Base-by-base conservation (phyloP, 1,284 basidiomycete species). In the Heterobasidion occidentale region DNA sequence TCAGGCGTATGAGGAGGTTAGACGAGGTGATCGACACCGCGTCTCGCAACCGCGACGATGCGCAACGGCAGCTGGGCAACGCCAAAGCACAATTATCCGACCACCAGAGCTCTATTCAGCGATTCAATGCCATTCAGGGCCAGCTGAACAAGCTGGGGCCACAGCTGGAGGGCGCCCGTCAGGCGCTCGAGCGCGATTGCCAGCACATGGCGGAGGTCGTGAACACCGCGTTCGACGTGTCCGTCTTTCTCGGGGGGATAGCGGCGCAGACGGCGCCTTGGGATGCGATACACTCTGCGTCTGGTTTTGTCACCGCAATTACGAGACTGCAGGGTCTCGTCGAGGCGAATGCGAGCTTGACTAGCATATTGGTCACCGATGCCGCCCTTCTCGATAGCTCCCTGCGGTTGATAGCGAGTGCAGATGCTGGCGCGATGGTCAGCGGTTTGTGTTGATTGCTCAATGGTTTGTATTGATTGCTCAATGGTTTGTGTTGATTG, bases 321-420 rank as follows among this genome's bases (percentile, higher is more conserved):
- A 47, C 46, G 36, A 48, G 47, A 14, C 53, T 55, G 14, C 53
- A 55, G 36, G 45, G 45, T n/a, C 14, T 55, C 12, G 34, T 55
- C 20, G 53, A 55, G n/a, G 19, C 46, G 7, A 36, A 55, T 12
- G 36, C 34, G 17, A 33, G 19, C 14, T 47, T 55, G 33, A 55
- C 53, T 20, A 46, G 53, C 11, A 35, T 38, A 17, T 55, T 55
- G n/a, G n/a, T 55, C 36, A 55, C 46, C 35, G 46, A 46, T 36
- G 34, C 53, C n/a, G 27, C 27, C 12, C 35, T 55, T 46, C 19
- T 55, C 33, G 46, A 55, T 14, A 46, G 48, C 17, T n/a, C 48
- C n/a, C 14, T 55, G 36, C 46, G 46, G 2, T 48, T 48, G 14
- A 48, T 33, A 11, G 46, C 46, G 17, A 17, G 46, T 36, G 33